Base-by-base conservation (phyloP, 2,329 filamentous ascomycete species). In the Fusarium sp. region DNA sequence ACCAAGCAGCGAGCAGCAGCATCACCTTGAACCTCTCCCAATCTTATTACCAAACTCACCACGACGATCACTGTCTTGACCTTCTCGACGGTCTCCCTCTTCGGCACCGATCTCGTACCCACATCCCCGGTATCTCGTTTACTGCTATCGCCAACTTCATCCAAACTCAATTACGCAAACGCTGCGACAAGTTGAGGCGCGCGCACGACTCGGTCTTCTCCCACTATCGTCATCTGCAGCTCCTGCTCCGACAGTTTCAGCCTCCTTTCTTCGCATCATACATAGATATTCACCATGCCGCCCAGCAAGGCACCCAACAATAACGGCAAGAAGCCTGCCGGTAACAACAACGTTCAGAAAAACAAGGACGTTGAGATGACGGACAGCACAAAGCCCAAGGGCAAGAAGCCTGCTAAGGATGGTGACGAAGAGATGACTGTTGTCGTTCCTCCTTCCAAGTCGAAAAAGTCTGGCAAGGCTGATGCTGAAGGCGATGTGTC, bases 351-450 rank as follows among this genome's bases (percentile, higher is more conserved):
- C 74, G 82, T 88, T 84, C 88, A 84, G 80, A 85, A 88, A 71
- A 88, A 87, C 68, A 73, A 71, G 60, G 91, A 93, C 79, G 86
- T 90, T 75, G 90, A 92, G 77, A 91, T 91, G 88, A 90, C 88
- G 79, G 89, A 91, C 77, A 86, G 88, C 77, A 82, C 86, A 75
- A 92, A 92, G 83, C 82, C 83, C 76, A 91, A 90, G 82, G 87
- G 86, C 75, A 91, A 91, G 83, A 89, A 89, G 82, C 77, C 79
- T 22, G 78, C 76, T 75, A 90, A 90, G 80, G 90, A 94, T 77
- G 90, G 87, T 76, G 91, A 92, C 74, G 90, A 90, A 75, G 91
- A 93, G 83, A 94, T 94, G 91, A 94, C 91, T 53, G 91, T 94
- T 71, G 91, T 94, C 75, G 91, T 94, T 46, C 91, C 92, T 57